Conservation (phyloP, 768 basidiomycete species). For the Mrakia frigida region DNA sequence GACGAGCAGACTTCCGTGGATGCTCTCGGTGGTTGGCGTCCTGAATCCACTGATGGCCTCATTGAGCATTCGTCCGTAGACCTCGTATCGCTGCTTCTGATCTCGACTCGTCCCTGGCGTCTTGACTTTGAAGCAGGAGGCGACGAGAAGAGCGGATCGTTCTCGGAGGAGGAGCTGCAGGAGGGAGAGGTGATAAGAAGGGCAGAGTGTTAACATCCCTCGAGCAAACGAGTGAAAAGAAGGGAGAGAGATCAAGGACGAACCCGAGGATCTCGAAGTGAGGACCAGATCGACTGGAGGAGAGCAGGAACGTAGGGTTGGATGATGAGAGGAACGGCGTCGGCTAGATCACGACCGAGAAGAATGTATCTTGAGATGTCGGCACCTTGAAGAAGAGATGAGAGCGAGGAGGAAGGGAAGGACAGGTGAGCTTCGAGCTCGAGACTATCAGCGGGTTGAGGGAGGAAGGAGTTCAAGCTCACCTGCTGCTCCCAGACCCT, state of each 20-base stretch:
- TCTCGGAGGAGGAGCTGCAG: slow-evolving; percentile 8
- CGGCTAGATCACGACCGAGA: slow-evolving; percentile 86
- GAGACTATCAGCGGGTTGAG: background rate
- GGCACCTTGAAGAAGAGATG: slow-evolving; percentile 45
- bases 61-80: slow-evolving; percentile 69
- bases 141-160: slow-evolving; percentile 27
- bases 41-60: slow-evolving; percentile 76
- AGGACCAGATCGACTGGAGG: slow-evolving; percentile 86
- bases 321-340: slow-evolving; percentile 80
- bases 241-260: background rate
- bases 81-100: slow-evolving; percentile 46
- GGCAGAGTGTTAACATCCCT: background rate
- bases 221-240: background rate
- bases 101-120: slow-evolving; percentile 13
- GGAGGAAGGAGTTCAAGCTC: background rate
- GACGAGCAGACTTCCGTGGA: slow-evolving; percentile 86
- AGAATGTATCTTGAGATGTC: slow-evolving; percentile 88
- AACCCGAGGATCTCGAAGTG: slow-evolving; percentile 79
- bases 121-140: slow-evolving; percentile 12
- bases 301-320: slow-evolving; percentile 80
- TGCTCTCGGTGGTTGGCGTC: slow-evolving; percentile 72
- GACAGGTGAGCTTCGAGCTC: background rate
- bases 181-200: too few relatives aligned
- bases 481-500: slow-evolving; percentile 61
- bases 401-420: too few relatives aligned